Base-by-base conservation (phyloP, 768 basidiomycete genomes). In the Tylopilus cervinicoccineus region DNA sequence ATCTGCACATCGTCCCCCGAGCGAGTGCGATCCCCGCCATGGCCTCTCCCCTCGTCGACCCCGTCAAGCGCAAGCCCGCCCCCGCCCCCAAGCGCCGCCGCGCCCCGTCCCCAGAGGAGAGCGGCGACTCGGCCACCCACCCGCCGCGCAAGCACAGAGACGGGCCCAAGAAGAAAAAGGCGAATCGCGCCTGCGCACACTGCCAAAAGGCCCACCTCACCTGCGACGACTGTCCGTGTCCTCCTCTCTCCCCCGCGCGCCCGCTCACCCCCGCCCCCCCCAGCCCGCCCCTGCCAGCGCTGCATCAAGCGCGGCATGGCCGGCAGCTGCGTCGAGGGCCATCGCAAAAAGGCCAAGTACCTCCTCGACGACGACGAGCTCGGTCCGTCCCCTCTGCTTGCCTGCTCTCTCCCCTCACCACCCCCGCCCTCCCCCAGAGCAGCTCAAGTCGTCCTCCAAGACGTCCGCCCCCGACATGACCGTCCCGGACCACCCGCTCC, bases 131-230 rank as follows among this genome's bases (percentile, higher is more conserved):
- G 6, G 60, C 74, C 38, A 62, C 65, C 19, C 66, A 72, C 28
- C 68, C 59, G 12, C 67, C 69, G 8, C 74, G 78, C 55, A 86
- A 83, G 58, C 73, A 73, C 64, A 78, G 81, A 64, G 85, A 88
- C 46, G 83, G 82, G 1, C 87, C 86, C 27, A 92, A 88, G 79
- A 94, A 93, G 80, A 94, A 93, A 78, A 93, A 94, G 69, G 92
- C 93, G 0, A 89, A 80, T 59, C 81, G 93, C 39, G 95, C 95
- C 40, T 98, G 95, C 65, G 86, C 89, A 53, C 89, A 92, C 58
- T 98, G 95, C 67, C 94, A 97, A 70, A 95, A 93, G 67, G 93
- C 93, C 3, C 95, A 98, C 69, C 74, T 98, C 56, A 98, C 95
- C n/a, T 98, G 95, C 67, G 94, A 98, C 67, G 95, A 97, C 63